These are phyloP conservation scores for Alternaria alternata DNA, from an alignment of 2,329 filamentous ascomycete species.

Conservation along the genomic window DNA sequence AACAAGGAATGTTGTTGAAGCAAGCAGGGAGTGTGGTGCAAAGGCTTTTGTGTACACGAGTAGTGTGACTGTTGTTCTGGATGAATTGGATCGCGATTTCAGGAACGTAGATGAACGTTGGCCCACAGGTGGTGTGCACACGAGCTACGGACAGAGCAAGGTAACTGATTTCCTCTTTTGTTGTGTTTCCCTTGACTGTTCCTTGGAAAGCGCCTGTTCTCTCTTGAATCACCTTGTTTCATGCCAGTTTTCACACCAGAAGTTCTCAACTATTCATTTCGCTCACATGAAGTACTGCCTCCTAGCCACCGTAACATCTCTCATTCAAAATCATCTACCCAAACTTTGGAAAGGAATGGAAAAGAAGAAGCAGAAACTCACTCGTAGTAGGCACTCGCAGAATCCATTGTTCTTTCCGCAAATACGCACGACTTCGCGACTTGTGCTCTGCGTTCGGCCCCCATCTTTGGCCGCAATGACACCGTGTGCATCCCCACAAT, in stretches of 20 bases:
- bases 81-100: slow-evolving; percentile 76
- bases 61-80: slow-evolving; percentile 84
- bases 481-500: slow-evolving; percentile 77
- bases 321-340: not conserved
- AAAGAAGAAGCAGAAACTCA: slow-evolving; percentile 23
- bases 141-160: slow-evolving; percentile 92
- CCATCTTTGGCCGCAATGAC: slow-evolving; percentile 92
- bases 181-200: not conserved
- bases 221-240: not conserved
- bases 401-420: slow-evolving; percentile 79
- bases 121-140: slow-evolving; percentile 75
- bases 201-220: not conserved
- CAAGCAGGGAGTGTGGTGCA: slow-evolving; percentile 73
- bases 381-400: slow-evolving; percentile 71
- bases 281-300: not conserved
- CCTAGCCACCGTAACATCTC: not conserved
- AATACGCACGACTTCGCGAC: slow-evolving; percentile 76
- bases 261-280: not conserved
- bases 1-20: slow-evolving; percentile 78
- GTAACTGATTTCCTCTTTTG: slow-evolving; percentile 52
- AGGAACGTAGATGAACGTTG: slow-evolving; percentile 85
- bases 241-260: not conserved
- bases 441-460: slow-evolving; percentile 82
- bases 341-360: slow-evolving; percentile 21
- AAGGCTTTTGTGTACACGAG: slow-evolving; percentile 90